Conservation (phyloP, 306 rosid genomes). For the Gillenia trifoliata region DNA sequence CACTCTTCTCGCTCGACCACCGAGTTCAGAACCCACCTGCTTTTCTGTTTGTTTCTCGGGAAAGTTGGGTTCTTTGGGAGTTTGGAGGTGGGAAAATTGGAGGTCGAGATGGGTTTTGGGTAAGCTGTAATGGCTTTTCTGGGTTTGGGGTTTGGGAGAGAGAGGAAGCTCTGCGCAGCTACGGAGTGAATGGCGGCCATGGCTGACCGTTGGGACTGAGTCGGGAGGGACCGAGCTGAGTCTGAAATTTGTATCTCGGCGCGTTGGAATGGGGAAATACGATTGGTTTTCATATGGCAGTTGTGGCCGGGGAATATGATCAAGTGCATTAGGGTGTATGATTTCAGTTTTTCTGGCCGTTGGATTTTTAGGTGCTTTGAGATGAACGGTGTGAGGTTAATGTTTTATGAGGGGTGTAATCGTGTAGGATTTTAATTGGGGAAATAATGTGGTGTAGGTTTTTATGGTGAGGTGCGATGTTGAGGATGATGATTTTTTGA, state of each 20-base stretch:
- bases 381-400: background rate
- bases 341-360: background rate
- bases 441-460: background rate
- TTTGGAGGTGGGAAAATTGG: slow-evolving; percentile 20
- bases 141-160: slow-evolving; percentile 31
- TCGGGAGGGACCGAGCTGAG: slow-evolving; percentile 18
- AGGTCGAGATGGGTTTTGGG: slow-evolving; percentile 9
- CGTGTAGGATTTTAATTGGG: slow-evolving; percentile 1
- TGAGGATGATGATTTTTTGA: background rate
- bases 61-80: slow-evolving; percentile 19
- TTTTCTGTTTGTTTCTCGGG: slow-evolving; percentile 24
- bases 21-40: slow-evolving; percentile 25
- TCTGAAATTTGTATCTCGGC: slow-evolving; percentile 6
- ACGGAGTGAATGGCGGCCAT: slow-evolving; percentile 69
- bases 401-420: no score
- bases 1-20: slow-evolving; percentile 36
- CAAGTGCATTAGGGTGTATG: background rate
- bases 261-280: background rate
- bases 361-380: no score
- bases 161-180: slow-evolving; percentile 47
- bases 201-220: slow-evolving; percentile 22
- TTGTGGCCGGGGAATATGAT: background rate
- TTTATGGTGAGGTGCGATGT: background rate
- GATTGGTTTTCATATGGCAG: slow-evolving; percentile 9
- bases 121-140: slow-evolving; percentile 19